Percentiles rank a stretch among this genome's conserved stretches.
Conservation (phyloP, 768 basidiomycete genomes). For the Tulasnella sp. region DNA sequence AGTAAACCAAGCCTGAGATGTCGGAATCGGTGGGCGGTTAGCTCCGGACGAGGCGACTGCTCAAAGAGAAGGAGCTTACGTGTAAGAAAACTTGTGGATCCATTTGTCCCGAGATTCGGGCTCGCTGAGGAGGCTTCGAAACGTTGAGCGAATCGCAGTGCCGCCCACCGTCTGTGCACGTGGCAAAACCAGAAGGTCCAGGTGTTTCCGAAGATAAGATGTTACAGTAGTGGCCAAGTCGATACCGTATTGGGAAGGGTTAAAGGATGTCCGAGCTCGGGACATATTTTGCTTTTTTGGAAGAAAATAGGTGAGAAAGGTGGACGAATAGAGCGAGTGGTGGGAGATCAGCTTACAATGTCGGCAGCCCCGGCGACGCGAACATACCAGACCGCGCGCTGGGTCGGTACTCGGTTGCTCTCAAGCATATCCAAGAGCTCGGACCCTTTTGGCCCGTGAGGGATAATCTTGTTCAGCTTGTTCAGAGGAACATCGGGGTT, state of each 20-base stretch:
- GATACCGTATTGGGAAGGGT: constrained; percentile 72
- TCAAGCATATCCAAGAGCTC: constrained; percentile 76
- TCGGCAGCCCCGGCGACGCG: constrained; percentile 83
- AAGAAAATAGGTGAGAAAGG: neutral
- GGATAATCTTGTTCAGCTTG: constrained; percentile 73
- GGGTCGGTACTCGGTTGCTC: constrained; percentile 63
- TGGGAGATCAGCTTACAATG: constrained; percentile 43
- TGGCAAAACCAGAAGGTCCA: constrained; percentile 69
- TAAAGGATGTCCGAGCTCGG: constrained; percentile 70
- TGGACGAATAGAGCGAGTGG: neutral
- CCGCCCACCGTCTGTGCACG: constrained; percentile 61
- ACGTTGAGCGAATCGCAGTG: constrained; percentile 73
- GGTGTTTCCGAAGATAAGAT: constrained; percentile 72
- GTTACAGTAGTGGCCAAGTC: constrained; percentile 82
- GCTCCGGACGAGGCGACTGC: neutral
- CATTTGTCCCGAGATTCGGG: constrained; percentile 61
- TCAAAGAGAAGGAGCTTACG: constrained; percentile 38
- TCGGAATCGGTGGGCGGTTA: neutral
- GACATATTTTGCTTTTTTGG: constrained; percentile 54
- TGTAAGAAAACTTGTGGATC: constrained; percentile 72
- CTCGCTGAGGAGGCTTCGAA: constrained; percentile 74
- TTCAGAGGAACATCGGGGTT: constrained; percentile 71
- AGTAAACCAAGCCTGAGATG: constrained; percentile 54
- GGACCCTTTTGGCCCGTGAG: constrained; percentile 78
- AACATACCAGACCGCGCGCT: constrained; percentile 81